Base-by-base conservation (phyloP, 805 yeast species). In the Lipomyces yamanashiensis region DNA sequence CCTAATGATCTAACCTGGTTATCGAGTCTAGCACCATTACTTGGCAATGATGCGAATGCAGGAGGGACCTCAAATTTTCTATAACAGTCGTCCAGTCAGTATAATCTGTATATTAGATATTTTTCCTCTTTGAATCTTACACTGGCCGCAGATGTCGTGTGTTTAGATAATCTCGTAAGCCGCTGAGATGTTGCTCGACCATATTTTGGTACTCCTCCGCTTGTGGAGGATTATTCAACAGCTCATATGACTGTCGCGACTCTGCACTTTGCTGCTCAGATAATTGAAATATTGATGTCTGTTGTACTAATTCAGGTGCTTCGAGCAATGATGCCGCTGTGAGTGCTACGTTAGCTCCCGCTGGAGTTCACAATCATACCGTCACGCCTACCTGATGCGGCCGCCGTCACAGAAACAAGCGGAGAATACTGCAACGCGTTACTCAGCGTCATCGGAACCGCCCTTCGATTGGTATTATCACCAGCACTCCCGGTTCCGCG, bases 371-470 rank as follows among this genome's bases (percentile, higher is more conserved):
- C 7, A 5, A 21, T 17, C 56, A 40, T 12, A 15, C 7, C 17
- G 17, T 43, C 17, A 28, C 8, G 15, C 59, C 15, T 45, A 64
- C 68, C 58, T 15, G 63, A 9, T 2, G 68, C 21, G 19, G 44
- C 61, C 9, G 69, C 67, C n/a, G 63, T 44, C 9, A 60, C 54
- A 5, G 69, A 66, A 7, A 54, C 39, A 21, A 64, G 28, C n/a
- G 69, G 58, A 13, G 69, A 55, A 23, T 60, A 62, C 52, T 66
- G 69, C 41, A 65, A 34, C 4, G 67, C 64, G 21, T 48, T 54
- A 21, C 23, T 37, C 28, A 59, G 34, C 12, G 58, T 48, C 39
- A 44, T 37, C 12, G 64, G 64, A 23, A 49, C 58, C 36, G 43
- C 9, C 39, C 40, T 33, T 21, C 23, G 57, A 23, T 17, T 15